These are phyloP conservation scores for Prunus armeniaca DNA, from an alignment of 306 rosid species.

Conservation along the genomic window DNA sequence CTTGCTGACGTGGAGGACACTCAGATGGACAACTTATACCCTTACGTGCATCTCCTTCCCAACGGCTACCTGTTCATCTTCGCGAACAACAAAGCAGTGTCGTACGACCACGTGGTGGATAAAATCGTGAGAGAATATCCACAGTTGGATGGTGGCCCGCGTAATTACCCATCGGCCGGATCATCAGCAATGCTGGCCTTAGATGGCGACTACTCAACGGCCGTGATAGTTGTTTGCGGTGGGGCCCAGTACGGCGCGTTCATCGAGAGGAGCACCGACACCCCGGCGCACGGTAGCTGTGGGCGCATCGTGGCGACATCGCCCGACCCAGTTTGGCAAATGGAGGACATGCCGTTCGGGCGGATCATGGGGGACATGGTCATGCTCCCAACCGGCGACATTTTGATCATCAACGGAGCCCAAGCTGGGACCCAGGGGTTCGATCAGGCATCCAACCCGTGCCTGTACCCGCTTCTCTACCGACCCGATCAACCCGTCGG, in stretches of 20 bases:
- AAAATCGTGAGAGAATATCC: conserved; percentile 42
- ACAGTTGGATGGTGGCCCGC: conserved; percentile 71
- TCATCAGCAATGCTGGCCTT: conserved; percentile 74
- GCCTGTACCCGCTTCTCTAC: conserved; percentile 69
- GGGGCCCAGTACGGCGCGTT: conserved; percentile 87
- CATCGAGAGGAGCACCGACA: conserved; percentile 37
- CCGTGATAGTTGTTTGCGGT: conserved; percentile 66
- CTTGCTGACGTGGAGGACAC: conserved; percentile 58
- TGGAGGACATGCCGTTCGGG: conserved; percentile 84
- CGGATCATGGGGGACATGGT: conserved; percentile 97
- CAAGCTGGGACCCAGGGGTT: conserved; percentile 78
- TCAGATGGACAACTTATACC: conserved; percentile 84
- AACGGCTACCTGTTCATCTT: conserved; percentile 73
- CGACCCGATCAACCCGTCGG: conserved; percentile 67
- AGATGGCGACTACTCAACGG: conserved; percentile 45
- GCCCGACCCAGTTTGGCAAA: conserved; percentile 56
- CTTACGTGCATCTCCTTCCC: conserved; percentile 84
- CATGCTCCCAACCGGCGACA: conserved; percentile 69
- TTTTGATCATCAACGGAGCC: conserved; percentile 77
- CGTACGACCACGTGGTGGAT: conserved; percentile 40
- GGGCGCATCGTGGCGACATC: conserved; percentile 59
- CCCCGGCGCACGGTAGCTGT: conserved; percentile 75
- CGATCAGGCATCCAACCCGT: conserved; percentile 62
- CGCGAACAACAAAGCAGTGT: conserved; percentile 67
- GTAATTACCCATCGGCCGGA: conserved; percentile 93